A percentile compares a stretch with the other conserved stretches of the same genome.
phyloP scores from a whole-genome alignment of 768 basidiomycete genomes.

The Cubamyces sp. region DNA sequence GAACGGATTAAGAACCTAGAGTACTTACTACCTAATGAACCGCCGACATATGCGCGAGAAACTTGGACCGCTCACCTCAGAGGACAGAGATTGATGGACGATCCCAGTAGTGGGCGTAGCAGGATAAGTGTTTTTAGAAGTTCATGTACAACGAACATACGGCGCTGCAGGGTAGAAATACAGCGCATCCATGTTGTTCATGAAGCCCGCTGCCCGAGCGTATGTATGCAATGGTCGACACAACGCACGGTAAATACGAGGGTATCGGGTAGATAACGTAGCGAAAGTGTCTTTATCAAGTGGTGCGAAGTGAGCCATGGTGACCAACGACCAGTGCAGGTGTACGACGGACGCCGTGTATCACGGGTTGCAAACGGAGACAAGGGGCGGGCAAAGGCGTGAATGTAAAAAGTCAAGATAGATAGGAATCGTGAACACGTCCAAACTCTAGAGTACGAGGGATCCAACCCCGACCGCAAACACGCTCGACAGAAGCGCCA shows the following conservation, averaged over 20 bases:
- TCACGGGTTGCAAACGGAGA: not conserved
- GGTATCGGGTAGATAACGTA: constrained; percentile 11
- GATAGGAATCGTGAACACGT: constrained; percentile 4
- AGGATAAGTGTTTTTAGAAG: not conserved
- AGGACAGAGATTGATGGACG: not conserved
- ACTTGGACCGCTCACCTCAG: too few relatives aligned
- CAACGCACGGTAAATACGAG: constrained; percentile 16
- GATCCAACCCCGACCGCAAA: constrained; percentile 21
- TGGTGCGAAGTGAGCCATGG: not conserved
- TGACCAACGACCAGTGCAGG: constrained; percentile 2
- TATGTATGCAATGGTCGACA: constrained; percentile 16
- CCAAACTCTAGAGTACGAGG: constrained; percentile 18
- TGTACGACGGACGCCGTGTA: not conserved
- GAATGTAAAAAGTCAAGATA: not conserved
- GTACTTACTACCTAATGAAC: too few relatives aligned
- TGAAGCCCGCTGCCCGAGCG: constrained; percentile 19
- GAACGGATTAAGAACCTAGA: too few relatives aligned
- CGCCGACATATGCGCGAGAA: too few relatives aligned
- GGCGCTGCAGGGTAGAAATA: not conserved
- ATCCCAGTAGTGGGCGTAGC: not conserved
- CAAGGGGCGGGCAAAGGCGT: constrained; percentile 1
- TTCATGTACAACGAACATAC: not conserved
- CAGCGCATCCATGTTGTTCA: constrained; percentile 19
- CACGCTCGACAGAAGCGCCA: constrained; percentile 11
- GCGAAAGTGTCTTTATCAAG: constrained; percentile 16